Evolutionary conservation across 495 filamentous ascomycete genomes (phyloP), one percentile per base, ranked within the genome.

Genomic region (Neurospora sp.): DNA sequence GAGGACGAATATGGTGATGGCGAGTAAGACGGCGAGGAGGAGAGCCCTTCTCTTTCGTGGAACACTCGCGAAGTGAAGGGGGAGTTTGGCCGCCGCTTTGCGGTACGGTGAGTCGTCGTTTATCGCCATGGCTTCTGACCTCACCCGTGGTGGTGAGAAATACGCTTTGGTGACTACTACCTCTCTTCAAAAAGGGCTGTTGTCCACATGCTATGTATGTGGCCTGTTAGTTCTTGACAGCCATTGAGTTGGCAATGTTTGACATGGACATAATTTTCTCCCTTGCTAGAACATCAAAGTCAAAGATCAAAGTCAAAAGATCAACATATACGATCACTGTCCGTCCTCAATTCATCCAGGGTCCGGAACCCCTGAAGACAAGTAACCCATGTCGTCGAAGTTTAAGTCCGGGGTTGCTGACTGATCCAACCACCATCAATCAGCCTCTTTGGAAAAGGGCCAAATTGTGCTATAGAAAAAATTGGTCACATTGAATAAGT

Each of bases 21-120:
- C 46, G 61, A 77, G 75, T 27, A 82, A 31, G 3, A 81, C 40
- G 61, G 79, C 73, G 35, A 80, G 42, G 38, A 83, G 42, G 22
- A 83, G 71, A 14, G 82, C 75, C 12, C 83, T 79, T 31, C 79
- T 78, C 48, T 78, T 76, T 39, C 84, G 80, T 69, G 82, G 83
- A 35, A 84, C 44, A 61, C 79, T 75, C 20, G 74, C 77, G 59
- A 84, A 74, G 18, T 69, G 78, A 4, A 80, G 18, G 9, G 76
- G 81, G 40, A 74, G 72, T 75, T 80, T 77, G 69, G 53, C 40
- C 22, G 38, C 66, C 22, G 74, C 73, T 40, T 76, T 77, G 10
- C 74, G 77, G 68, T 76, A 75, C 18, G 77, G 77, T 18, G 73
- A 75, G 44, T 53, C 40, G 22, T 31, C 44, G 14, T 44, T 3